Evolutionary conservation across 78 protist genomes (phyloP), one percentile per base, ranked within the genome.

Genomic region (Protostelium mycophagum): DNA sequence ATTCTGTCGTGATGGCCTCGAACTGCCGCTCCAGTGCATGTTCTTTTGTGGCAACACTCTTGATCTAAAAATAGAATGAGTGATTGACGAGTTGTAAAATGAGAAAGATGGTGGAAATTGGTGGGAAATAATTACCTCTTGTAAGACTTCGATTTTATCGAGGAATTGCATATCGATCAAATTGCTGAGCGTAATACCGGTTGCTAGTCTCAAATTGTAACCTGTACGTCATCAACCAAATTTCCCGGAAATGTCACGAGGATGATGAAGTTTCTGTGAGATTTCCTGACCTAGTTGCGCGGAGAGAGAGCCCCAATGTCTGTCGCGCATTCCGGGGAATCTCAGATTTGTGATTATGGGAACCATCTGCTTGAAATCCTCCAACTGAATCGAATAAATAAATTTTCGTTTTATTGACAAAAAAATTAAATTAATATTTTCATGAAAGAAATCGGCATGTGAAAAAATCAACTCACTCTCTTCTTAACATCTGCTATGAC

Each of bases 271-370:
- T n/a, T n/a, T n/a, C n/a, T n/a, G n/a, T n/a, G n/a, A n/a, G n/a
- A n/a, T n/a, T n/a, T n/a, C n/a, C n/a, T n/a, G n/a, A 36, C 93
- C 95, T 23, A 91, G 83, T 37, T 1, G 35, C 34, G 85, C 83
- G 25, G 91, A 25, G 35, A 97, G 84, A 35, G 88, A 28, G 10
- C 84, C 38, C 99, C 98, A 97, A 89, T 98, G 99, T 28, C 98
- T 38, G 23, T 92, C 97, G 25, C 95, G 91, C 93, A 98, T 94
- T n/a, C 97, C 98, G 1, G 95, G 94, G 86, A 93, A 36, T 35
- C 98, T 86, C 86, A 98, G 92, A n/a, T 94, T 94, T 35, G 38
- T 38, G n/a, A 98, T 91, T 28, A 98, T 86, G 16, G 99, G 99
- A 85, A 96, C 1, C 91, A 36, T 85, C 34, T 84, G 86, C 25